These are phyloP conservation scores for Eurotiales sp. DNA, from an alignment of 2,329 filamentous ascomycete species.

Conservation along the genomic window DNA sequence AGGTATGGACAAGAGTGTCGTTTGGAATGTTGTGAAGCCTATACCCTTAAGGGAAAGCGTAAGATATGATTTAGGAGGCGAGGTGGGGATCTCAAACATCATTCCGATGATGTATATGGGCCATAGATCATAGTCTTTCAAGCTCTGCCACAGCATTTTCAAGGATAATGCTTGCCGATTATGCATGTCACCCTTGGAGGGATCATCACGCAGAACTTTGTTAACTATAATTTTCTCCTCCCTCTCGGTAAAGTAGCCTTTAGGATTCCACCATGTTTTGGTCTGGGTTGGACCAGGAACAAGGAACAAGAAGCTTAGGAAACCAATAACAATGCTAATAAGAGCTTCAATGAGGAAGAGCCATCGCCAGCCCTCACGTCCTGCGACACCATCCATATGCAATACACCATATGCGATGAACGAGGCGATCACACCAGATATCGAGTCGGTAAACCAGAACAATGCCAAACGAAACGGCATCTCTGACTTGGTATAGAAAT, in stretches of 20 bases:
- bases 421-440: conserved; percentile 42
- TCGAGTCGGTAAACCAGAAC: conserved; percentile 45
- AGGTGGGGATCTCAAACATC: conserved; percentile 39
- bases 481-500: conserved; percentile 57
- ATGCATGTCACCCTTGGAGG: conserved; percentile 55
- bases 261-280: conserved; percentile 54
- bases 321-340: conserved; percentile 39
- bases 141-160: conserved; percentile 46
- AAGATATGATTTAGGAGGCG: conserved; percentile 36
- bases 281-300: conserved; percentile 42
- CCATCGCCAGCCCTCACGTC: conserved; percentile 46
- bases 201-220: conserved; percentile 50
- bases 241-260: conserved; percentile 36
- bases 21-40: conserved; percentile 56
- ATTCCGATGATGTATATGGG: conserved; percentile 33
- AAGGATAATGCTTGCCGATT: conserved; percentile 50
- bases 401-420: conserved; percentile 36
- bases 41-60: conserved; percentile 47
- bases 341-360: conserved; percentile 50
- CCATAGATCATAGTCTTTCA: conserved; percentile 53
- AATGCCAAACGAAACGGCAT: conserved; percentile 22
- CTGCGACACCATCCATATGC: conserved; percentile 36
- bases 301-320: conserved; percentile 42
- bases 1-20: conserved; percentile 62
- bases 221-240: conserved; percentile 68